Conservation (phyloP, 306 rosid species). For the Vigna mungo region DNA sequence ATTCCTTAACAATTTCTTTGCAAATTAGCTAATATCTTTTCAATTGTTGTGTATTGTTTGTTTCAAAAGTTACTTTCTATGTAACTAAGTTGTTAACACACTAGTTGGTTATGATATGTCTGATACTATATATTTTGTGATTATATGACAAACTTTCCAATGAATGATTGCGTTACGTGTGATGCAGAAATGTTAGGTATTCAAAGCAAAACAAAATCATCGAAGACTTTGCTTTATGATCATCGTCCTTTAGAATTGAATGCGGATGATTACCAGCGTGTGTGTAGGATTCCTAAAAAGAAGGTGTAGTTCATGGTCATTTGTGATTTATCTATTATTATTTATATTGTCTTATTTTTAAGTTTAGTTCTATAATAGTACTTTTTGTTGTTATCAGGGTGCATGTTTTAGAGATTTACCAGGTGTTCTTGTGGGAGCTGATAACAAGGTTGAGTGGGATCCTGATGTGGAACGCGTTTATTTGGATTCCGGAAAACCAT, state of each 20-base stretch:
- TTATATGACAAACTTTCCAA: not conserved
- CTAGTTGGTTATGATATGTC: not conserved
- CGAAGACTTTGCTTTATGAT: constrained; percentile 50
- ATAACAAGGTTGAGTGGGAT: constrained; percentile 75
- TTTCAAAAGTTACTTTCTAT: no score
- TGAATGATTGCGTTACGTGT: not conserved
- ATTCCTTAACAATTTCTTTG: no score
- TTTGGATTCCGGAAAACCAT: constrained; percentile 77
- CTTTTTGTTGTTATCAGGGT: constrained; percentile 54
- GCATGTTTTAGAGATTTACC: constrained; percentile 82
- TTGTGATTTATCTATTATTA: not conserved
- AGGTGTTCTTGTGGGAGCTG: constrained; percentile 67
- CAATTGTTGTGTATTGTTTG: no score
- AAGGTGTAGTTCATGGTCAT: constrained; percentile 58
- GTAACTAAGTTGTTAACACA: not conserved
- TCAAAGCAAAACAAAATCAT: not conserved
- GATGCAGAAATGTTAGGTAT: constrained; percentile 54
- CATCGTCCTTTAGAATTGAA: constrained; percentile 70
- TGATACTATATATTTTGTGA: not conserved
- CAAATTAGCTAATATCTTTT: no score
- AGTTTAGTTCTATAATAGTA: not conserved
- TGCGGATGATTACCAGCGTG: constrained; percentile 71
- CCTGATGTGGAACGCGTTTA: constrained; percentile 58
- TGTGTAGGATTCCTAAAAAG: constrained; percentile 63
- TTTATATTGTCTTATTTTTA: not conserved